These are phyloP conservation scores for Zanthoxylum bungeanum DNA, from an alignment of 345 rosid genomes.

Conservation along the genomic window DNA sequence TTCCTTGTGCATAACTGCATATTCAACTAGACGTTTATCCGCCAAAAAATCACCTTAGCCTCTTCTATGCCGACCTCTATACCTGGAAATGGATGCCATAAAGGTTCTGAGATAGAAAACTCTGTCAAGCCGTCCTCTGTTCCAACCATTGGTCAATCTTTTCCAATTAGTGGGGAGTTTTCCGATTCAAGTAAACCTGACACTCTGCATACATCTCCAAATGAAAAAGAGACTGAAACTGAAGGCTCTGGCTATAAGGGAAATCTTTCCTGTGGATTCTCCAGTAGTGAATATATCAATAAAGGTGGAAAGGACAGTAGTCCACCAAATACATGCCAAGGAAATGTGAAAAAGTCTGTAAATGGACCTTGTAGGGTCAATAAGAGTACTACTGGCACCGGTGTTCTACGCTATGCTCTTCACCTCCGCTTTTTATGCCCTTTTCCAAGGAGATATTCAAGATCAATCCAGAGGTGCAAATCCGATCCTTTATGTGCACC, in stretches of 20 bases:
- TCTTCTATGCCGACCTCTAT: constrained; percentile 26
- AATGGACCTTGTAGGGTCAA: constrained; percentile 35
- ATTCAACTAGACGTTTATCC: constrained; percentile 48
- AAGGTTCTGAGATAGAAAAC: constrained; percentile 22
- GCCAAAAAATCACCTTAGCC: constrained; percentile 50
- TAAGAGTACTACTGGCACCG: constrained; percentile 27
- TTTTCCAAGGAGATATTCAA: constrained; percentile 31
- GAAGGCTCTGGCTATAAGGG: constrained; percentile 13
- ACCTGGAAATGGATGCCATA: constrained; percentile 23
- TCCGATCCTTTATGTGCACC: constrained; percentile 25
- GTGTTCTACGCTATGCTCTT: constrained; percentile 55
- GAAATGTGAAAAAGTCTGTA: constrained; percentile 21
- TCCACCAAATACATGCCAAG: constrained; percentile 16
- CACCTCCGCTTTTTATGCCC: constrained; percentile 55
- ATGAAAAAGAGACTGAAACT: constrained; percentile 21
- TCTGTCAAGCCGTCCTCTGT: constrained; percentile 13
- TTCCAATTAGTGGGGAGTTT: constrained; percentile 1
- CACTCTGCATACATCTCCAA: background rate
- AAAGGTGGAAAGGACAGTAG: constrained; percentile 12
- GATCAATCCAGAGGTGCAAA: constrained; percentile 32
- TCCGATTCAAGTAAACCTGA: background rate
- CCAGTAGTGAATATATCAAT: background rate
- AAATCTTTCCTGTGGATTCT: constrained; percentile 8
- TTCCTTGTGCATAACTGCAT: background rate
- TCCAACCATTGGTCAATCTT: constrained; percentile 15